phyloP scores from a whole-genome alignment of 148 eudicot genomes.

The Simmondsia chinensis region DNA sequence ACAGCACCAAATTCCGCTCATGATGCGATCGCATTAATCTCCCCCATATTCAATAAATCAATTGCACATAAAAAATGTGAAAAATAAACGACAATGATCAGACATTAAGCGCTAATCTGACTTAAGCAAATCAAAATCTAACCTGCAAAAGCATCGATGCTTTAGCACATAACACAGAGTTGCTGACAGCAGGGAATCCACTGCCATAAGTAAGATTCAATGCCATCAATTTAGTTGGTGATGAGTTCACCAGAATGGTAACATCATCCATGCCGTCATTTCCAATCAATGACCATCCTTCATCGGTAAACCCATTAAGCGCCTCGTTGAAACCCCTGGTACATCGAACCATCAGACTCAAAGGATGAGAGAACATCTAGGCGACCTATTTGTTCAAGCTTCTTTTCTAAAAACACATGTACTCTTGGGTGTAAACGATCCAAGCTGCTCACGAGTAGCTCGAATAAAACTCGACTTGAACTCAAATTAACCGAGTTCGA shows the following conservation, averaged over 20 bases:
- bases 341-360: slow-evolving; percentile 1
- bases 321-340: slow-evolving; percentile 83
- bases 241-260: slow-evolving; percentile 68
- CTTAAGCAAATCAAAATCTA: slow-evolving; percentile 3
- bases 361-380: too few species aligned
- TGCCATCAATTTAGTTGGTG: slow-evolving; percentile 68
- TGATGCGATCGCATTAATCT: too few species aligned
- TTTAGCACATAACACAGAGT: slow-evolving; percentile 65
- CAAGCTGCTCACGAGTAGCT: too few species aligned
- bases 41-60: too few species aligned
- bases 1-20: too few species aligned
- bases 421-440: too few species aligned
- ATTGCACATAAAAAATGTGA: neutral
- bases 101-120: neutral
- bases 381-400: too few species aligned
- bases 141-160: slow-evolving; percentile 93
- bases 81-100: too few species aligned
- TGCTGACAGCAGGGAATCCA: slow-evolving; percentile 67
- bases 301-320: slow-evolving; percentile 71
- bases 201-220: slow-evolving; percentile 55
- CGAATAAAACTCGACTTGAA: too few species aligned
- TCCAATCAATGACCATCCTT: slow-evolving; percentile 76
- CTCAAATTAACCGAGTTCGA: too few species aligned
- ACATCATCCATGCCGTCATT: slow-evolving; percentile 80
- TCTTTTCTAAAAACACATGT: too few species aligned